Percentiles rank a stretch among this genome's conserved stretches.
These are phyloP conservation scores for Trametes villosa DNA, from an alignment of 768 basidiomycete species.

Conservation along the genomic window DNA sequence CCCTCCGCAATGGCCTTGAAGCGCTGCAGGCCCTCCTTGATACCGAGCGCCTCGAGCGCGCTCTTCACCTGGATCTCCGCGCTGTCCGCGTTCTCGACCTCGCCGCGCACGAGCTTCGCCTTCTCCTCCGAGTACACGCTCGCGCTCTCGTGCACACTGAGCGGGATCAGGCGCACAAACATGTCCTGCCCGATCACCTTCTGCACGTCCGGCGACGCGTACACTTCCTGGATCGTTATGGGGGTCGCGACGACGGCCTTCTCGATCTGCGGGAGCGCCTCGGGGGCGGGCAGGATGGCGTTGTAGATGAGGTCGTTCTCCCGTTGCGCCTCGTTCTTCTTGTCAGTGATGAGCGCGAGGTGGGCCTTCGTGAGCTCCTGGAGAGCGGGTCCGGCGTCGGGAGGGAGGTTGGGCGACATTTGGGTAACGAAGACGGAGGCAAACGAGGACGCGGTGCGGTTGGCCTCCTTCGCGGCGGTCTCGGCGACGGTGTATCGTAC, in stretches of 20 bases:
- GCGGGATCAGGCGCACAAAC: slow-evolving; percentile 84
- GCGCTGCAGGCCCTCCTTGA: slow-evolving; percentile 69
- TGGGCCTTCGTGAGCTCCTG: slow-evolving; percentile 86
- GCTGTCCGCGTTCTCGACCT: slow-evolving; percentile 85
- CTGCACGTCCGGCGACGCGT: slow-evolving; percentile 87
- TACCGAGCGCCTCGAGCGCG: slow-evolving; percentile 78
- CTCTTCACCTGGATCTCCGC: slow-evolving; percentile 82
- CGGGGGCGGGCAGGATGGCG: slow-evolving; percentile 78
- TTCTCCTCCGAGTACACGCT: slow-evolving; percentile 98
- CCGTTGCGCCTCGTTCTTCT: slow-evolving; percentile 72
- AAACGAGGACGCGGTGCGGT: slow-evolving; percentile 69
- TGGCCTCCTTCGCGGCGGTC: slow-evolving; percentile 80
- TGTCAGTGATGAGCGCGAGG: slow-evolving; percentile 74
- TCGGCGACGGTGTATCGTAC: slow-evolving; percentile 81
- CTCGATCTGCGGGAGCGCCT: slow-evolving; percentile 81
- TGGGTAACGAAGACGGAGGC: slow-evolving; percentile 69
- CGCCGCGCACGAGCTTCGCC: slow-evolving; percentile 88
- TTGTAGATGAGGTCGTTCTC: slow-evolving; percentile 99
- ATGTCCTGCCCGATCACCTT: slow-evolving; percentile 93
- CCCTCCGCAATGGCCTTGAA: slow-evolving; percentile 76
- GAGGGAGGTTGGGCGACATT: slow-evolving; percentile 80
- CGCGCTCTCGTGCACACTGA: slow-evolving; percentile 95
- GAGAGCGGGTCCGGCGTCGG: slow-evolving; percentile 82
- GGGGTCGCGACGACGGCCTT: slow-evolving; percentile 82
- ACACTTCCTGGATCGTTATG: slow-evolving; percentile 94